phyloP scores from a whole-genome alignment of 2,329 filamentous ascomycete species.

The Ophiostoma piceae region DNA sequence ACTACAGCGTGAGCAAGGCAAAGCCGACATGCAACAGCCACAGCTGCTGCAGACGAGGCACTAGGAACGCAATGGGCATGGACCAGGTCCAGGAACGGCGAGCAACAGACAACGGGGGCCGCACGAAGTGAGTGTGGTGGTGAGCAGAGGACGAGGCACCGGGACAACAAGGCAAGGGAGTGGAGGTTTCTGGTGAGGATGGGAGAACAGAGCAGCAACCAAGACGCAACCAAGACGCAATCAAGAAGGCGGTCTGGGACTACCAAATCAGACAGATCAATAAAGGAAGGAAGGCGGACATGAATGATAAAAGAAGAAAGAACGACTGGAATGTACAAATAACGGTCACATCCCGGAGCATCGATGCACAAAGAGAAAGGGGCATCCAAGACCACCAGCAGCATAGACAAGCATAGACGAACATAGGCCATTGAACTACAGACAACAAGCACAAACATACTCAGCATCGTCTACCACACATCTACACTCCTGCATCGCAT shows the following conservation, averaged over 20 bases:
- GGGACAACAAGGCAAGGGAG: conserved; percentile 9
- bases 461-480: background rate
- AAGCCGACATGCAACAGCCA: conserved; percentile 15
- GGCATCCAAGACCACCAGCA: background rate
- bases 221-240: too few relatives aligned
- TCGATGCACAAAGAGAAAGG: conserved; percentile 8
- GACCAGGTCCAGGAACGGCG: conserved; percentile 10
- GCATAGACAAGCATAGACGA: background rate
- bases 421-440: too few relatives aligned
- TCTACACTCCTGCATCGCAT: background rate
- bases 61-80: conserved; percentile 15
- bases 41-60: conserved; percentile 2
- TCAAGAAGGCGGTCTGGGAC: background rate
- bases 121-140: background rate
- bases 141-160: background rate
- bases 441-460: background rate
- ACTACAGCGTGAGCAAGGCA: background rate
- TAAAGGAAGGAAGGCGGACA: background rate
- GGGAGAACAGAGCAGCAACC: background rate
- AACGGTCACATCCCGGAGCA: conserved; percentile 17
- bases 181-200: background rate
- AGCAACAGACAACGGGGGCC: conserved; percentile 3
- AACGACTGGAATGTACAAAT: conserved; percentile 20
- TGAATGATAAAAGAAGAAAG: conserved; percentile 10
- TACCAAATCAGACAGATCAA: background rate